Base-by-base conservation (phyloP, 2,329 filamentous ascomycete genomes). In the Phoma sp. region DNA sequence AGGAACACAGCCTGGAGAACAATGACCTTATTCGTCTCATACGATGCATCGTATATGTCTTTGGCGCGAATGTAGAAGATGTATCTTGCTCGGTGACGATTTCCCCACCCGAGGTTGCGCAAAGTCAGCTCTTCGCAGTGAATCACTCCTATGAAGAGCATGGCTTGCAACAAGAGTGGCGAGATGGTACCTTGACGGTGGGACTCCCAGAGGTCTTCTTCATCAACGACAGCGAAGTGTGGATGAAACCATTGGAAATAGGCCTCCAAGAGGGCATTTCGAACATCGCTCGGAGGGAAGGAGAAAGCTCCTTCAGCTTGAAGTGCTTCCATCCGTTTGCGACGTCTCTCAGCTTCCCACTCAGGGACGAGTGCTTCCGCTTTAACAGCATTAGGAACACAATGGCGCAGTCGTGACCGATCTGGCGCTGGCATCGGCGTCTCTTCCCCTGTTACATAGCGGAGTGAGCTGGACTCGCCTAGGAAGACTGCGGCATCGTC, bases 201-300 rank as follows among this genome's bases (percentile, higher is more conserved):
- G 2, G 71, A 69, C 2, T 70, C 65, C 49, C 77, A 74, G 8
- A 83, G 70, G 0, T 78, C 76, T 1, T 71, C 70, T 4, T 81
- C 77, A 58, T 85, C 81, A 0, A 85, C 60, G 12, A 85, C 76
- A 0, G 83, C 82, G 43, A 84, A 85, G 49, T 81, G 81, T 0
- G 83, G 82, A 58, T 85, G 83, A 47, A 84, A 85, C 78, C 82
- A 83, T 21, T 75, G 72, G 50, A 85, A 85, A 68, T 84, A 85
- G 0, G 82, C 82, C 17, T 77, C 71, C 0, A 85, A 62, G 0
- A 82, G 72, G 1, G 74, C 74, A 4, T 80, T 70, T 37, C 78
- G 78, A 17, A 79, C 74, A 2, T 75, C 64, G 13, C 71, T 60
- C 2, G 78, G 74, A 0, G 82, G 82, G 22, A 83, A 78, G 0